phyloP scores from a whole-genome alignment of 2,329 filamentous ascomycete species.

The Tolypocladium pustulatum region DNA sequence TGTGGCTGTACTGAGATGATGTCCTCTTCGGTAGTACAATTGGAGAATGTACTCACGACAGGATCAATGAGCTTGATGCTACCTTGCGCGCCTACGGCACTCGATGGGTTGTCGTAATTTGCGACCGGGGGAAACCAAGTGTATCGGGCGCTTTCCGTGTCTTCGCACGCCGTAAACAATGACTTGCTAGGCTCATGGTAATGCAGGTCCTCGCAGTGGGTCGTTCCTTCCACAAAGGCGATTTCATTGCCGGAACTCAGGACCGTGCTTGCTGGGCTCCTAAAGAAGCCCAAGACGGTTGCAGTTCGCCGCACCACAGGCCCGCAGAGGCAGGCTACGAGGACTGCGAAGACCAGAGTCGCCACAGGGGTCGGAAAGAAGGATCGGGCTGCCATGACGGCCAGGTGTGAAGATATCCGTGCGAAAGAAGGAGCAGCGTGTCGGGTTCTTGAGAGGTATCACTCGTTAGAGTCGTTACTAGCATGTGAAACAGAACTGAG shows the following conservation, averaged over 20 bases:
- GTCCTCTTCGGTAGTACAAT: slow-evolving; percentile 26
- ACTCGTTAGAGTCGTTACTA: no score
- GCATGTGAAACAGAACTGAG: no score
- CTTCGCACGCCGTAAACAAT: slow-evolving; percentile 48
- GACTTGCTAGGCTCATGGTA: slow-evolving; percentile 34
- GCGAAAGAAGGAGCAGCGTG: no score
- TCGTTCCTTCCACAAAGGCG: slow-evolving; percentile 36
- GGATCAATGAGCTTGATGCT: slow-evolving; percentile 44
- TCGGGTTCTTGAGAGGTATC: not conserved
- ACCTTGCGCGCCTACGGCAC: slow-evolving; percentile 24
- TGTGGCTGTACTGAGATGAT: not conserved
- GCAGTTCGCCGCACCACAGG: not conserved
- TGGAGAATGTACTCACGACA: slow-evolving; percentile 23
- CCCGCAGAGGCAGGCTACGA: slow-evolving; percentile 5
- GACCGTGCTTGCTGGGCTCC: slow-evolving; percentile 10
- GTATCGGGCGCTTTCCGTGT: slow-evolving; percentile 26
- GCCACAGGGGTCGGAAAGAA: not conserved
- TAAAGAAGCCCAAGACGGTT: slow-evolving; percentile 16
- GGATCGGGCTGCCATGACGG: slow-evolving; percentile 2
- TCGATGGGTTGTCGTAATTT: slow-evolving; percentile 28
- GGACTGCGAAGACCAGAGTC: slow-evolving; percentile 3
- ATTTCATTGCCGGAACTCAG: slow-evolving; percentile 18
- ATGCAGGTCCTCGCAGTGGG: slow-evolving; percentile 50
- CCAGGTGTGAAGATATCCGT: no score
- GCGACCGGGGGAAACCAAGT: slow-evolving; percentile 41